Base-by-base conservation (phyloP, 352 stramenopile species). In the Pythium aquatile region DNA sequence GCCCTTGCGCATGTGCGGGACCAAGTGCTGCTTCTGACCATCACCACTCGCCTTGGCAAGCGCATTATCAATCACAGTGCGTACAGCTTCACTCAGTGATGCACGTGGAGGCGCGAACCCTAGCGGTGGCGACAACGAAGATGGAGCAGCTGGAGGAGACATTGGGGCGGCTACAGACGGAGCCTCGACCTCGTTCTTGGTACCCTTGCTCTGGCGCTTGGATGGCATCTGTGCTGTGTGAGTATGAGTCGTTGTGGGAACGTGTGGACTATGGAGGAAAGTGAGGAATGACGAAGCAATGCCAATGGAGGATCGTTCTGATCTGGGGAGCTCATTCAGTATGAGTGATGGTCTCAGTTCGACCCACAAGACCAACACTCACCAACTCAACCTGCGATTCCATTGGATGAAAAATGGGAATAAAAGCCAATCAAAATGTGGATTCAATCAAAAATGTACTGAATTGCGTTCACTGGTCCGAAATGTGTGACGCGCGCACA, bases 1-100 rank as follows among this genome's bases (percentile, higher is more conserved):
- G 6, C 81, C 81, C 33, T 68, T 72, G 49, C 61, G 72, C 62
- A 88, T 78, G 70, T 90, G 81, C 5, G 67, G n/a, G 8, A 78
- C 62, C 10, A 72, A 47, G 13, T 71, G 58, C 35, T 70, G 54
- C 30, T 72, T 35, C 26, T 61, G 35, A 29, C 73, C 56, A 8
- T 52, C 42, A 7, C 65, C 49, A 13, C n/a, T 49, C 1, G 42
- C 26, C 17, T 64, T 39, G 1, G 17, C 52, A 32, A 86, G 76
- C 13, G 80, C 44, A 1, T 20, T 5, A 30, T 87, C 76, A 17
- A 88, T 54, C 37, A 76, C 72, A 9, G 2, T 44, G 35, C 68
- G 53, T 16, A 90, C 66, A 2, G 72, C 55, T n/a, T 65, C 60
- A 11, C 73, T 81, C 17, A 92, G 66, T 17, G 47, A 40, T 16